Evolutionary conservation across 768 basidiomycete genomes (phyloP), one percentile per base, ranked within the genome.

Genomic region (Tricholoma terreum): DNA sequence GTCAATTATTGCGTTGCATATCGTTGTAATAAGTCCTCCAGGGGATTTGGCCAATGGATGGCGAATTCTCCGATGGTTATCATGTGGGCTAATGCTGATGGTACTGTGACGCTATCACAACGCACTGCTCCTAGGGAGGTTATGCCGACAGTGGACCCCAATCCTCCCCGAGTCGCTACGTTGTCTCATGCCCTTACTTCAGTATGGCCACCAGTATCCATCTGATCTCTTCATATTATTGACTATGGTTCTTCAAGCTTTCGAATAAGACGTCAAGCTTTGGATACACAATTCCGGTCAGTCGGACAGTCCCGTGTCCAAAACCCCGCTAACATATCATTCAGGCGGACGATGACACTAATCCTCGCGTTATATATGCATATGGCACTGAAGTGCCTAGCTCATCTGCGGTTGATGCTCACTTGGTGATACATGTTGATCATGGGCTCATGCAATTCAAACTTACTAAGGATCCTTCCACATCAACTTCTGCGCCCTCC

Each of bases 51-150:
- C 21, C 60, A 57, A 8, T 61, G 68, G 56, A 86, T 87, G 86
- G 66, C 75, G 1, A 72, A 77, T 61, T 73, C 79, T 6, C 79
- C 83, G 0, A 89, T 91, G 86, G 84, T 91, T 57, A 84, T 90
- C 30, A 81, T 84, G 76, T 91, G 88, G 89, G 72, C 80, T 6
- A 86, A 88, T 64, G 67, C 71, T 12, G 83, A 87, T 61, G 84
- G 84, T 9, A 68, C 75, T 19, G 73, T 87, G 57, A 87, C 86
- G 11, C 69, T 91, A 21, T 87, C 86, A 6, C 89, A 91, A 65
- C 79, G 88, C 17, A 71, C 68, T 30, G 84, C 88, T 0, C 61
- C 77, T 1, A 65, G 63, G 6, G 75, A 86, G 58, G 72, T 75
- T 4, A 81, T 82, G 81, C 89, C 89, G 6, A 79, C 72, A 12